Percentiles rank a stretch among this genome's conserved stretches.
phyloP scores from a whole-genome alignment of 371 early-diverging fungal species.

The Haplosporangium sp. region DNA sequence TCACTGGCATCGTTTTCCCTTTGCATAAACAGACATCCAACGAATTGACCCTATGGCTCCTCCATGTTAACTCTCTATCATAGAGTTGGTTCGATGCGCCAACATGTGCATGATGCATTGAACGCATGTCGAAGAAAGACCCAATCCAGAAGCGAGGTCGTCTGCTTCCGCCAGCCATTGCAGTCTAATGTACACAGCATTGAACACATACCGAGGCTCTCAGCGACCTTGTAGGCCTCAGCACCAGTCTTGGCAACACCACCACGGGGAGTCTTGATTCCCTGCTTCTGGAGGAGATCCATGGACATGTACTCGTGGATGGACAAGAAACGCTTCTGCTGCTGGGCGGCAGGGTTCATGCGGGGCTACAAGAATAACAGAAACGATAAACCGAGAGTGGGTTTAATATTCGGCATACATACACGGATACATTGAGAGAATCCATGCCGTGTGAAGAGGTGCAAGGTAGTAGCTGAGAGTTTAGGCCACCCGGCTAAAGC shows the following conservation, averaged over 20 bases:
- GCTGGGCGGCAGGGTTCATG: conserved; percentile 61
- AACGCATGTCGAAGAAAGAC: not conserved
- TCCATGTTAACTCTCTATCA: too few relatives aligned
- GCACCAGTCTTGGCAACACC: conserved; percentile 88
- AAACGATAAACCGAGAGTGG: too few relatives aligned
- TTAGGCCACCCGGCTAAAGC: not conserved
- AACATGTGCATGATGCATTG: conserved; percentile 8
- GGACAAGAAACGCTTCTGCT: conserved; percentile 91
- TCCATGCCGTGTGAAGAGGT: not conserved
- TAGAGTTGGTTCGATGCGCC: too few relatives aligned
- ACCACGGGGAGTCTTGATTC: conserved; percentile 92
- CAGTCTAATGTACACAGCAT: not conserved
- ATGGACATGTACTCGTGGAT: conserved; percentile 98
- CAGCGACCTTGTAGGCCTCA: conserved; percentile 91
- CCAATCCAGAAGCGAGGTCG: not conserved
- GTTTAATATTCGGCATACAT: not conserved
- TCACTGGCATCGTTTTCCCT: too few relatives aligned
- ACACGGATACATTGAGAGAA: not conserved
- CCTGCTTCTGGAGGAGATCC: conserved; percentile 90
- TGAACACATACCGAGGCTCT: conserved; percentile 75
- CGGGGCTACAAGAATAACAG: conserved; percentile 58
- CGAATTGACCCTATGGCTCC: not conserved
- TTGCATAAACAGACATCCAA: too few relatives aligned
- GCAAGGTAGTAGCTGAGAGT: not conserved
- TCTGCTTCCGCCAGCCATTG: not conserved